A percentile compares a stretch with the other conserved stretches of the same genome.
Conservation (phyloP, 2,329 filamentous ascomycete species). For the Gyromitra esculenta region DNA sequence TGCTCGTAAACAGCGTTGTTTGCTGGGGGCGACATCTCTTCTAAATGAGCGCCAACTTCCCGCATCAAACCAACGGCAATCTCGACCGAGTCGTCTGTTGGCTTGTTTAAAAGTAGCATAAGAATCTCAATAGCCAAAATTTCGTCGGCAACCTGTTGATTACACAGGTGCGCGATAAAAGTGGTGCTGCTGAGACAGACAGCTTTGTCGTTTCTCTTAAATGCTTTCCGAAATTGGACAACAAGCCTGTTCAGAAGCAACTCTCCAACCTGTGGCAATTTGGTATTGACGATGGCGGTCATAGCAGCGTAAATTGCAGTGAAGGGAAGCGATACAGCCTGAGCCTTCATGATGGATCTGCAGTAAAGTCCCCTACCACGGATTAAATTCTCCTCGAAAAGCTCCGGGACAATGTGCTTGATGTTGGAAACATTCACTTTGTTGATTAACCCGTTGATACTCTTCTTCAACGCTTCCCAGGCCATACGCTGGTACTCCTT, state of each 20-base stretch:
- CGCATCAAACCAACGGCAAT: constrained; percentile 93
- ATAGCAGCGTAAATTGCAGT: constrained; percentile 96
- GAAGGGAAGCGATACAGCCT: constrained; percentile 93
- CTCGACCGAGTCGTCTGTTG: constrained; percentile 96
- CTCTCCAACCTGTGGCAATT: constrained; percentile 93
- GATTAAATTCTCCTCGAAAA: constrained; percentile 93
- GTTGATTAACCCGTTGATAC: constrained; percentile 98
- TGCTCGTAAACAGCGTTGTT: constrained; percentile 93
- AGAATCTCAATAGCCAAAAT: constrained; percentile 93
- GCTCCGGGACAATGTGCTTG: constrained; percentile 94
- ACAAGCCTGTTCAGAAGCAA: constrained; percentile 84
- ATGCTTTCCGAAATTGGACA: constrained; percentile 93
- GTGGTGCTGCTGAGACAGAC: constrained; percentile 93
- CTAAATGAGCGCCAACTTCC: constrained; percentile 91
- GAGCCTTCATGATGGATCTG: constrained; percentile 97
- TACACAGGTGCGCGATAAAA: constrained; percentile 93
- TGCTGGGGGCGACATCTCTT: constrained; percentile 92
- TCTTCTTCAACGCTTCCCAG: constrained; percentile 98
- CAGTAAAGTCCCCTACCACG: constrained; percentile 92
- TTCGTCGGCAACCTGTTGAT: constrained; percentile 94
- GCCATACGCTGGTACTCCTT: constrained; percentile 99
- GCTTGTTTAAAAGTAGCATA: constrained; percentile 83
- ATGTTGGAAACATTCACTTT: constrained; percentile 99
- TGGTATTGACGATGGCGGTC: constrained; percentile 96
- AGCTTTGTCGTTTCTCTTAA: constrained; percentile 95